A percentile compares a stretch with the other conserved stretches of the same genome.
phyloP scores from a whole-genome alignment of 176 grass and related monocot genomes.

The Raddia guianensis region DNA sequence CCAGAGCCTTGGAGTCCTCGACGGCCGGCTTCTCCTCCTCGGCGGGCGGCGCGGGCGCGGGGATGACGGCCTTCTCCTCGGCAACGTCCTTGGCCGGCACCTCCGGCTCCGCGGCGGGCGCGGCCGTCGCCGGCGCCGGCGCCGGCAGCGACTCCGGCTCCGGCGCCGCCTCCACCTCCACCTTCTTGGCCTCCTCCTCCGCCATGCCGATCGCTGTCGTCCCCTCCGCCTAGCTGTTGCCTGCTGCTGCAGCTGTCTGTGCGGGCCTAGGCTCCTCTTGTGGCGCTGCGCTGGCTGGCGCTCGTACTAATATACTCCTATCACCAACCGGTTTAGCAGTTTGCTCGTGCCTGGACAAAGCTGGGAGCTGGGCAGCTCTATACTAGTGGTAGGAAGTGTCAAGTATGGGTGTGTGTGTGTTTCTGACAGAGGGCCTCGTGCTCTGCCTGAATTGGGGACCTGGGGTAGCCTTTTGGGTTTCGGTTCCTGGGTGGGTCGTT shows the following conservation, averaged over 20 bases:
- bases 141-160: slow-evolving; percentile 40
- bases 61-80: slow-evolving; percentile 88
- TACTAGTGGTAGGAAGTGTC: neutral
- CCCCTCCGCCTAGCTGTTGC: slow-evolving; percentile 38
- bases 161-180: slow-evolving; percentile 61
- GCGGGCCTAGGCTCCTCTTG: neutral
- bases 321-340: slow-evolving; percentile 17
- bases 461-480: neutral
- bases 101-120: slow-evolving; percentile 16
- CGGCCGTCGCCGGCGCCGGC: slow-evolving; percentile 11
- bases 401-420: neutral
- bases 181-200: slow-evolving; percentile 86
- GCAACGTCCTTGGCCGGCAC: slow-evolving; percentile 72
- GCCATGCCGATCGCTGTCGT: slow-evolving; percentile 41
- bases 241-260: slow-evolving; percentile 12
- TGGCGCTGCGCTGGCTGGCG: neutral
- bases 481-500: neutral
- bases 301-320: slow-evolving; percentile 45
- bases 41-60: slow-evolving; percentile 41
- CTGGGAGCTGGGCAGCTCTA: slow-evolving; percentile 8
- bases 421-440: slow-evolving; percentile 31
- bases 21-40: slow-evolving; percentile 50
- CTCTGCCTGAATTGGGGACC: neutral
- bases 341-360: slow-evolving; percentile 36
- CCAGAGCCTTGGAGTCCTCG: slow-evolving; percentile 80